Evolutionary conservation across 1,284 basidiomycete genomes (phyloP).

Genomic region (Malassezia vespertilionis): DNA sequence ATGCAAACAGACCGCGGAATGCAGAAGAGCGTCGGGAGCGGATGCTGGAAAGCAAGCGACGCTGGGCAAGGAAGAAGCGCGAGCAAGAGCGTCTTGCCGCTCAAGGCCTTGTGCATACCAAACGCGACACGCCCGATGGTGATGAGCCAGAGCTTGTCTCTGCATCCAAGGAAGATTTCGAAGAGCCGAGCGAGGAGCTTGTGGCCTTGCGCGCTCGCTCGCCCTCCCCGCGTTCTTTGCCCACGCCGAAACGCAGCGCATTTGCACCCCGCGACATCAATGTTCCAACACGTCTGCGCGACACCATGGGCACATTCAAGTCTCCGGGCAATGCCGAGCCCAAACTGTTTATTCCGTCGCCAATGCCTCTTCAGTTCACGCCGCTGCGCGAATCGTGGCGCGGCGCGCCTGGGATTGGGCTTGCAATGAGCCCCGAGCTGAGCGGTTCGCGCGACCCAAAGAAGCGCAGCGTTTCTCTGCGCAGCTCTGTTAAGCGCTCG

Average conservation of each 20-base stretch:
- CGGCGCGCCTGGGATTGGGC: not conserved
- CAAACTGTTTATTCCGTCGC: conserved; percentile 11
- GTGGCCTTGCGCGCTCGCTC: too few relatives aligned
- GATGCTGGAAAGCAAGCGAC: conserved; percentile 52
- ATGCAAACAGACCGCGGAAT: conserved; percentile 52
- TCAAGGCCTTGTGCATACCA: conserved; percentile 14
- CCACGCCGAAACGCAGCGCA: conserved; percentile 11
- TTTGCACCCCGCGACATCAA: conserved; percentile 12
- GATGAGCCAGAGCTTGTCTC: not conserved
- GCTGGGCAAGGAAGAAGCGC: conserved; percentile 53
- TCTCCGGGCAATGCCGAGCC: conserved; percentile 6
- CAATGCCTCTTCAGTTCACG: conserved; percentile 8
- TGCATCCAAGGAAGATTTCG: not conserved
- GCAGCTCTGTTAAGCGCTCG: conserved; percentile 9
- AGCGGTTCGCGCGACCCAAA: too few relatives aligned
- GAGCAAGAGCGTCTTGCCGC: conserved; percentile 33
- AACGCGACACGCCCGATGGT: not conserved
- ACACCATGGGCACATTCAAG: too few relatives aligned
- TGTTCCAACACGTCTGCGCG: not conserved
- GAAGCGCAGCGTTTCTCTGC: not conserved
- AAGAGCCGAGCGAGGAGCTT: too few relatives aligned
- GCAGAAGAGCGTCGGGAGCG: conserved; percentile 51
- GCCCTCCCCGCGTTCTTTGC: not conserved
- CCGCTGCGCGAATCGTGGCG: conserved; percentile 9
- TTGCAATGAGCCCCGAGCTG: not conserved